phyloP scores from a whole-genome alignment of 1,284 basidiomycete genomes.

The Malassezia sympodialis region DNA sequence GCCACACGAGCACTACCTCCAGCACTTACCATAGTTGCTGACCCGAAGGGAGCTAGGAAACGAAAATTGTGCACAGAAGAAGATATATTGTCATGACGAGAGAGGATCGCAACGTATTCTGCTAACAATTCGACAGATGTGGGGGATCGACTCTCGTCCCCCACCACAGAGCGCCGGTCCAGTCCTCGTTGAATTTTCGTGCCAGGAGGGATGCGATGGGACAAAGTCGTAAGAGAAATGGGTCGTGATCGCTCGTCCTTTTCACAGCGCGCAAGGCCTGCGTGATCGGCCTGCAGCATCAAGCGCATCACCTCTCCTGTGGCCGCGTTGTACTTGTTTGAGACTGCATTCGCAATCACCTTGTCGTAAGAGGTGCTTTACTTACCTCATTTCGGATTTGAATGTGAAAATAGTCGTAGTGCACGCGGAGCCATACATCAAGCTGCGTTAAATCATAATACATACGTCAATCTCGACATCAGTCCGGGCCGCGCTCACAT shows the following conservation, averaged over 20 bases:
- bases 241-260: slow-evolving; percentile 47
- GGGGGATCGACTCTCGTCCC: slow-evolving; percentile 13
- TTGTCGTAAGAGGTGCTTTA: not conserved
- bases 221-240: slow-evolving; percentile 36
- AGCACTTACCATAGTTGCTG: slow-evolving; percentile 26
- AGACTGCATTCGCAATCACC: slow-evolving; percentile 27
- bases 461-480: slow-evolving; percentile 26
- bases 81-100: slow-evolving; percentile 69
- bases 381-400: slow-evolving; percentile 75
- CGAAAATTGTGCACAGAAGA: slow-evolving; percentile 56
- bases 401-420: slow-evolving; percentile 76
- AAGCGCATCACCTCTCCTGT: slow-evolving; percentile 39
- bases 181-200: slow-evolving; percentile 53
- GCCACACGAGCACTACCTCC: slow-evolving; percentile 24
- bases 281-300: slow-evolving; percentile 21
- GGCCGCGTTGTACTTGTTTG: slow-evolving; percentile 35
- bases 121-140: slow-evolving; percentile 32
- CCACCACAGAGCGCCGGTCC: slow-evolving; percentile 23
- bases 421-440: slow-evolving; percentile 67
- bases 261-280: slow-evolving; percentile 54
- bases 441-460: not conserved
- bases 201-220: slow-evolving; percentile 48
- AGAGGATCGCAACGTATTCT: slow-evolving; percentile 64
- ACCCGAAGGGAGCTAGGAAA: slow-evolving; percentile 38
- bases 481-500: slow-evolving; percentile 18